These are phyloP conservation scores for Amphibolis antarctica DNA, from an alignment of 106 monocot genomes.

Conservation along the genomic window DNA sequence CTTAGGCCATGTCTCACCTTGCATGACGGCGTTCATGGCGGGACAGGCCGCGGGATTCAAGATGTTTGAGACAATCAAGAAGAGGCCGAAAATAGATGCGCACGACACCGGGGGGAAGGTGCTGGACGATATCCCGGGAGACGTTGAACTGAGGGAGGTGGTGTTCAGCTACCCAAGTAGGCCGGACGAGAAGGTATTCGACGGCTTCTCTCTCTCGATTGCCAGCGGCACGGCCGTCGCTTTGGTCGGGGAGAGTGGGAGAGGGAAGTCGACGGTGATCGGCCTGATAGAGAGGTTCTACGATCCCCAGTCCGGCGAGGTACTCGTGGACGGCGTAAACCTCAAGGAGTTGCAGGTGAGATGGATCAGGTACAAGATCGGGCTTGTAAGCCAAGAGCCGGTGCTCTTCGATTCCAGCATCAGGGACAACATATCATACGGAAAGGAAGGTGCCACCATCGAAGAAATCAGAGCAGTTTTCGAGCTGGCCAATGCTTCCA, in stretches of 20 bases:
- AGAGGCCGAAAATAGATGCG: constrained; percentile 48
- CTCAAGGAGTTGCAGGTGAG: constrained; percentile 38
- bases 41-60: constrained; percentile 42
- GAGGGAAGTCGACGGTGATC: constrained; percentile 32
- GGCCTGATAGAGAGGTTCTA: constrained; percentile 30
- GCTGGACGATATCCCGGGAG: constrained; percentile 27
- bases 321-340: constrained; percentile 56
- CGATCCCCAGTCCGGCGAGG: constrained; percentile 28
- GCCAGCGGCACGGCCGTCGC: constrained; percentile 17
- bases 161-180: constrained; percentile 46
- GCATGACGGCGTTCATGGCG: constrained; percentile 32
- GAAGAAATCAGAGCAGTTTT: constrained; percentile 39
- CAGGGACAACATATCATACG: constrained; percentile 58
- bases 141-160: constrained; percentile 40
- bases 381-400: constrained; percentile 75
- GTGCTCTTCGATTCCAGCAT: constrained; percentile 59
- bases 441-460: constrained; percentile 23
- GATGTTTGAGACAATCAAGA: constrained; percentile 45
- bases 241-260: constrained; percentile 34
- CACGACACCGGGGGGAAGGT: constrained; percentile 22
- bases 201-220: constrained; percentile 26
- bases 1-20: constrained; percentile 43
- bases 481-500: constrained; percentile 67
- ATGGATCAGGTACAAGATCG: constrained; percentile 62
- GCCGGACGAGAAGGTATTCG: constrained; percentile 29